phyloP scores from a whole-genome alignment of 129 eudicot species.

The Calendula officinalis region DNA sequence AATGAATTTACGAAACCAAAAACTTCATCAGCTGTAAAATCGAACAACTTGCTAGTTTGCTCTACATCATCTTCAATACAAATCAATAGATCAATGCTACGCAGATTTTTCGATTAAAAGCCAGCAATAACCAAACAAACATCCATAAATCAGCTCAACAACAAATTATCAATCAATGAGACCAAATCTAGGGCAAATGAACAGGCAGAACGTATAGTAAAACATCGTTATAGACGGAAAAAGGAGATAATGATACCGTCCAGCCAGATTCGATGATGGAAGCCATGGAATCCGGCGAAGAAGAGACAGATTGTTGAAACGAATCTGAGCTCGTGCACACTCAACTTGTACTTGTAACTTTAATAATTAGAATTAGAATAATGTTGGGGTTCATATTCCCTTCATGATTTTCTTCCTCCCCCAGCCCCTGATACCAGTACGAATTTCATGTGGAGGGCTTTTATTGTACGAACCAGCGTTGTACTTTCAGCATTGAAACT shows the following conservation, averaged over 20 bases:
- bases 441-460: no score
- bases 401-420: no score
- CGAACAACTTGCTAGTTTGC: neutral
- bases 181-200: constrained; percentile 29
- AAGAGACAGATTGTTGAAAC: constrained; percentile 2
- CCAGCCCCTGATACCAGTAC: no score
- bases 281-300: constrained; percentile 56
- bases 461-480: no score
- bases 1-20: neutral
- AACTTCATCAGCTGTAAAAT: constrained; percentile 5
- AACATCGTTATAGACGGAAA: neutral
- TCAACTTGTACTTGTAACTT: constrained; percentile 12
- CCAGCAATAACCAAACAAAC: constrained; percentile 1
- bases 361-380: neutral
- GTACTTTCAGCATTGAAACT: no score
- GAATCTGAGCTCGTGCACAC: constrained; percentile 23
- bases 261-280: constrained; percentile 72
- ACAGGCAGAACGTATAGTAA: neutral
- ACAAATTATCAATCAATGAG: constrained; percentile 5
- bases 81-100: neutral
- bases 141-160: constrained; percentile 1
- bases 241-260: constrained; percentile 46
- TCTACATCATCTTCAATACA: no score
- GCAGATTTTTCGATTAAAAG: constrained; percentile 5
- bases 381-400: neutral